A percentile compares a stretch with the other conserved stretches of the same genome.
These are phyloP conservation scores for Oenanthe javanica DNA, from an alignment of 140 eudicot genomes.

Conservation along the genomic window DNA sequence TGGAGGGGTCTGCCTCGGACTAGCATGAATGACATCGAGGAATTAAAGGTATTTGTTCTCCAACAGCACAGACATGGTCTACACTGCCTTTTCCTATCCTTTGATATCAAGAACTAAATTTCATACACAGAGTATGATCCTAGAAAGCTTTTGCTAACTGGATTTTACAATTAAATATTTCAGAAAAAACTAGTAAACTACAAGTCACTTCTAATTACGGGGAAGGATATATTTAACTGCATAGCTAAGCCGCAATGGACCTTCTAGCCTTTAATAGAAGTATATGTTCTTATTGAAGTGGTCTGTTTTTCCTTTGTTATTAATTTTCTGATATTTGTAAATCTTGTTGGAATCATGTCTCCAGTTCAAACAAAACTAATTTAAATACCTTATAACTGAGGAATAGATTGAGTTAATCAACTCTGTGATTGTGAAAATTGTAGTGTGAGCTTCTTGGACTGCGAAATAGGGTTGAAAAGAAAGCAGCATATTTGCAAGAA, in stretches of 20 bases:
- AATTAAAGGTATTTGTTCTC: conserved; percentile 54
- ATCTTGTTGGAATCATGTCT: neutral
- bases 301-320: neutral
- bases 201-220: neutral
- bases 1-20: conserved; percentile 90
- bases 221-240: neutral
- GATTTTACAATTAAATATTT: neutral
- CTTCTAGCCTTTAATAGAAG: neutral
- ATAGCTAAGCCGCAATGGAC: neutral
- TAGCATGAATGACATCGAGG: conserved; percentile 72
- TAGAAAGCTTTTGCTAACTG: neutral
- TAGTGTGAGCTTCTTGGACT: conserved; percentile 70
- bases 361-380: neutral
- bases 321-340: neutral
- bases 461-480: conserved; percentile 65
- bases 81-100: neutral
- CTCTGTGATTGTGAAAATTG: conserved; percentile 11
- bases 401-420: neutral
- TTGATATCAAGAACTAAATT: neutral
- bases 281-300: neutral
- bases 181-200: neutral
- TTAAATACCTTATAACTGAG: neutral
- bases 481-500: conserved; percentile 77
- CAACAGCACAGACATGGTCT: neutral
- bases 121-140: neutral